Percentiles rank a stretch among this genome's conserved stretches.
Conservation (phyloP, 768 basidiomycete genomes). For the Kwoniella sp. region DNA sequence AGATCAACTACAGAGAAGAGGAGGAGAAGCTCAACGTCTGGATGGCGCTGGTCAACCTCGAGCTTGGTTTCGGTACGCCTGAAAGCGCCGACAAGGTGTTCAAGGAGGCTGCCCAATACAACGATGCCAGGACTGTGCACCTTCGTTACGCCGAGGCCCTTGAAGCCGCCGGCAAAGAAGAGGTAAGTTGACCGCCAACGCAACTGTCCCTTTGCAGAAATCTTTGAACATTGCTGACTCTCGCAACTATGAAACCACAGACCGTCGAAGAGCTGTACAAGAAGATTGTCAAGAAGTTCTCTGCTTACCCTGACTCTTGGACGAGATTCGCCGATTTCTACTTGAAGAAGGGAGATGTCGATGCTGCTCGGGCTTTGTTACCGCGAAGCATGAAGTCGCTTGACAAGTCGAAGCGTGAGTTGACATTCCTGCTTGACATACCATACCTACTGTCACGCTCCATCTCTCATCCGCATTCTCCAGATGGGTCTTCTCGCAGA, state of each 20-base stretch:
- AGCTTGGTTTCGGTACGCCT: constrained; percentile 87
- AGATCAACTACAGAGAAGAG: constrained; percentile 94
- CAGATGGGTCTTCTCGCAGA: no score
- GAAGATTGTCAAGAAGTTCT: constrained; percentile 89
- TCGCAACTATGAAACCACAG: constrained; percentile 58
- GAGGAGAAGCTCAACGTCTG: constrained; percentile 94
- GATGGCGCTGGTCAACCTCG: constrained; percentile 93
- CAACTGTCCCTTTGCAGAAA: neutral
- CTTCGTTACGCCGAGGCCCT: constrained; percentile 81
- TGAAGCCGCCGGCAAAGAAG: constrained; percentile 76
- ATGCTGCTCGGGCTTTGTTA: constrained; percentile 80
- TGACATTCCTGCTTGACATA: no score
- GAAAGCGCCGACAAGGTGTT: constrained; percentile 77
- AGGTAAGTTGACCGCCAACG: constrained; percentile 63
- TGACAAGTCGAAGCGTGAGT: constrained; percentile 89
- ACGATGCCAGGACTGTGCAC: constrained; percentile 90
- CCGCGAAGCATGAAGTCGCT: constrained; percentile 86
- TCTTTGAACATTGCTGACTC: neutral
- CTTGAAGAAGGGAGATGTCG: constrained; percentile 72
- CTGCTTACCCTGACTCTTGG: constrained; percentile 92
- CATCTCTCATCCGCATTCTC: no score
- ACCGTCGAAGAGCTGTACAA: constrained; percentile 91
- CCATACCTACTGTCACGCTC: neutral
- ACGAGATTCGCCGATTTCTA: constrained; percentile 76
- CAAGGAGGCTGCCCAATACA: constrained; percentile 84